A percentile compares a stretch with the other conserved stretches of the same genome.
phyloP scores from a whole-genome alignment of 495 filamentous ascomycete species.

The Corynascus novoguineensis region DNA sequence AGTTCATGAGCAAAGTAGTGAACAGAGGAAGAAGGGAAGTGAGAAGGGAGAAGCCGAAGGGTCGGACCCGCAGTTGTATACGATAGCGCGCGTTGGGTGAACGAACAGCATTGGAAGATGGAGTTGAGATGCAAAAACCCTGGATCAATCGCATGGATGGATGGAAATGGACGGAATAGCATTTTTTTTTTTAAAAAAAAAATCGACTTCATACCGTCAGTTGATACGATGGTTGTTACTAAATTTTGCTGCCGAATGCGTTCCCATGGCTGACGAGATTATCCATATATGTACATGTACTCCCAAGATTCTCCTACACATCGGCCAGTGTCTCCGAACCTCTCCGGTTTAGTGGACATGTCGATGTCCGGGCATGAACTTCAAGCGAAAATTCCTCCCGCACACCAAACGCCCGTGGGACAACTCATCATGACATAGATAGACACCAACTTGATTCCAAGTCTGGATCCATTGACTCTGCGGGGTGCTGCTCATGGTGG shows the following conservation, averaged over 20 bases:
- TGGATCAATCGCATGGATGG: slow-evolving; percentile 9
- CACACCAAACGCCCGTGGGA: too few species aligned
- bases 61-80: not conserved
- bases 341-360: too few species aligned
- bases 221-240: not conserved
- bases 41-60: not conserved
- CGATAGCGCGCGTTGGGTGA: slow-evolving; percentile 8
- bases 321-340: too few species aligned
- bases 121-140: not conserved
- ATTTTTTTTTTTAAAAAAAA: too few species aligned
- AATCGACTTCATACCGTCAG: not conserved
- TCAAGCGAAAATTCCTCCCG: too few species aligned
- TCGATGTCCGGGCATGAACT: too few species aligned
- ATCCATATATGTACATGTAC: too few species aligned
- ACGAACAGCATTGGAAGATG: too few species aligned
- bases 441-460: not conserved
- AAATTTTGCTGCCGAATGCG: not conserved
- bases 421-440: too few species aligned
- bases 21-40: not conserved
- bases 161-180: not conserved
- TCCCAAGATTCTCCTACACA: too few species aligned
- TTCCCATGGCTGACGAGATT: too few species aligned
- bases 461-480: slow-evolving; percentile 19
- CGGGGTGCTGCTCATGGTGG: slow-evolving; percentile 17
- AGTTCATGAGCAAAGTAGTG: too few species aligned